phyloP scores from a whole-genome alignment of 2,329 filamentous ascomycete species.

The Dissoconium aciculare region DNA sequence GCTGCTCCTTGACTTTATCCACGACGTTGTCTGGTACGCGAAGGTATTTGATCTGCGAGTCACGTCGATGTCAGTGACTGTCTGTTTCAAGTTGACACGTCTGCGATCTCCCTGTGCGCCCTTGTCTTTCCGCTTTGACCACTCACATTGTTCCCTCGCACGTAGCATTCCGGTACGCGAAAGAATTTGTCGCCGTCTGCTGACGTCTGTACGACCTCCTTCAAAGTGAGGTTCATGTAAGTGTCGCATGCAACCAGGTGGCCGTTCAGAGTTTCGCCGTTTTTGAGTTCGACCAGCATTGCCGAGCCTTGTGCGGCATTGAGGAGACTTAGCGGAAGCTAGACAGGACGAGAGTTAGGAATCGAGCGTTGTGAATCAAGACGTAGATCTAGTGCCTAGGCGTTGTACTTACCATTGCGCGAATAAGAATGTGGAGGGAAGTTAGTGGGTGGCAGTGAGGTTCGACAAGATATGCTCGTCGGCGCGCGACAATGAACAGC shows the following conservation, averaged over 20 bases:
- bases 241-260: slow-evolving; percentile 95
- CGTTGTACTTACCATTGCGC: slow-evolving; percentile 15
- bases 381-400: too few relatives aligned
- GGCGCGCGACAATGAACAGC: too few relatives aligned
- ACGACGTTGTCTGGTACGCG: slow-evolving; percentile 94
- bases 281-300: slow-evolving; percentile 95
- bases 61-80: slow-evolving; percentile 3
- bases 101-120: not conserved
- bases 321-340: slow-evolving; percentile 62
- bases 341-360: too few relatives aligned
- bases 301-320: slow-evolving; percentile 95
- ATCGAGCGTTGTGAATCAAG: too few relatives aligned
- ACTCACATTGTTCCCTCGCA: slow-evolving; percentile 89
- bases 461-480: too few relatives aligned
- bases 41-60: slow-evolving; percentile 82
- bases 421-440: too few relatives aligned
- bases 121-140: too few relatives aligned
- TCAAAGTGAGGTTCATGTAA: slow-evolving; percentile 98
- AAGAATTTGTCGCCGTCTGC: slow-evolving; percentile 91
- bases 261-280: slow-evolving; percentile 92
- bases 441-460: too few relatives aligned
- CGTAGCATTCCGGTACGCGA: slow-evolving; percentile 82
- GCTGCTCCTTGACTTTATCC: slow-evolving; percentile 83
- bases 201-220: slow-evolving; percentile 93
- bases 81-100: not conserved